Base-by-base conservation (phyloP, 2,329 filamentous ascomycete species). In the Penicillium glabrum region DNA sequence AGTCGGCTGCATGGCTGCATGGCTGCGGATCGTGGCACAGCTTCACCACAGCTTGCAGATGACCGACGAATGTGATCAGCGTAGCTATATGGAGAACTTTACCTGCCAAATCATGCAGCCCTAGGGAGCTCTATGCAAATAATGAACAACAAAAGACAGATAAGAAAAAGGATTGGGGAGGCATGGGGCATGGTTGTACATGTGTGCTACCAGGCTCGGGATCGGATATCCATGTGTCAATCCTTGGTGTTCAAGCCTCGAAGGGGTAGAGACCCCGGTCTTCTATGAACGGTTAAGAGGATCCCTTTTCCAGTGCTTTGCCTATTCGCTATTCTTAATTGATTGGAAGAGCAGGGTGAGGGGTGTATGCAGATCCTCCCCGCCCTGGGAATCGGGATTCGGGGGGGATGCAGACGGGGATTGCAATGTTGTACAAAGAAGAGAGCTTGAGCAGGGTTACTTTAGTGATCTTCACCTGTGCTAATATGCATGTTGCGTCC, bases 51-150 rank as follows among this genome's bases (percentile, higher is more conserved):
- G 23, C 45, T 54, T 45, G 59, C 62, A 65, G 62, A 63, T 66
- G 63, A 65, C 59, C 51, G 58, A 58, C 53, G 51, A 64, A 61
- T 61, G 21, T 37, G 45, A 54, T 60, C 35, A 37, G 24, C 46
- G 10, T 47, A 35, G 47, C 45, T 59, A 50, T 53, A 54, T 44
- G 31, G 26, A 35, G 50, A 46, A 39, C 27, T 45, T 37, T 51
- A 27, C 46, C 43, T 16, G 35, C 21, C 21, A 44, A 11, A 37
- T 27, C 27, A 35, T 37, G 29, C 51, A 53, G 33, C 29, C 23
- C 23, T 41, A n/a, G 46, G 27, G 24, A 50, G 47, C 47, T 50
- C 8, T 24, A 29, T 23, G 23, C 23, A 21, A 27, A 35, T 13
- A 41, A 49, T 16, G 6, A n/a, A 29, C 41, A 24, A 29, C 1